A percentile compares a stretch with the other conserved stretches of the same genome.
phyloP scores from a whole-genome alignment of 2,329 filamentous ascomycete species.

The Aspergillus latus region DNA sequence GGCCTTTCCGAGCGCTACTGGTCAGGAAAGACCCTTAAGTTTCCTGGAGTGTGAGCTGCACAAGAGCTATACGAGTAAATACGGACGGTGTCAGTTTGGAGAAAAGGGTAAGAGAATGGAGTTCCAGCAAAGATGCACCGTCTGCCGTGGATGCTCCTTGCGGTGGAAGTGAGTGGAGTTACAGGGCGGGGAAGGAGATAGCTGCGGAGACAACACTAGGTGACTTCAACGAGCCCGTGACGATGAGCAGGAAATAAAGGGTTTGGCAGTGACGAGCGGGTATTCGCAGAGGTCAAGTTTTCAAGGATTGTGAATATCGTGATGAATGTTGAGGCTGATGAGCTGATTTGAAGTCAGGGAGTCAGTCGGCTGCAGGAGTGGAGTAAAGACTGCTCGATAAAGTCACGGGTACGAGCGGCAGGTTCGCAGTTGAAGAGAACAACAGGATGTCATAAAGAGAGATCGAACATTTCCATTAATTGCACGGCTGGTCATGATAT shows the following conservation, averaged over 20 bases:
- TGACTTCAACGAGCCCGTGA: background rate
- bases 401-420: slow-evolving; percentile 7
- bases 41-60: slow-evolving; percentile 26
- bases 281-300: background rate
- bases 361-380: slow-evolving; percentile 3
- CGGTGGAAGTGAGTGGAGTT: slow-evolving; percentile 8
- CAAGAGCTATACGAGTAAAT: slow-evolving; percentile 10
- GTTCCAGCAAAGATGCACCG: slow-evolving; percentile 5
- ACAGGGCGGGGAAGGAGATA: slow-evolving; percentile 8
- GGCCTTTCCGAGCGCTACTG: slow-evolving; percentile 17
- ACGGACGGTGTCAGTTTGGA: slow-evolving; percentile 10
- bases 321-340: background rate
- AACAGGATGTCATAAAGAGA: background rate
- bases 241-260: background rate
- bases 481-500: background rate
- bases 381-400: background rate
- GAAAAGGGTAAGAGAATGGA: background rate
- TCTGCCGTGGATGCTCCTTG: slow-evolving; percentile 12
- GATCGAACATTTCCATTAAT: background rate
- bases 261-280: background rate
- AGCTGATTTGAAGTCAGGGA: slow-evolving; percentile 4
- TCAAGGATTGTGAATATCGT: background rate
- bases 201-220: slow-evolving; percentile 1
- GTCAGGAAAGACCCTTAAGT: slow-evolving; percentile 6
- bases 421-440: background rate